A percentile compares a stretch with the other conserved stretches of the same genome.
Evolutionary conservation across 176 grass and related monocot species (phyloP).

Genomic region (Musa beccarii): DNA sequence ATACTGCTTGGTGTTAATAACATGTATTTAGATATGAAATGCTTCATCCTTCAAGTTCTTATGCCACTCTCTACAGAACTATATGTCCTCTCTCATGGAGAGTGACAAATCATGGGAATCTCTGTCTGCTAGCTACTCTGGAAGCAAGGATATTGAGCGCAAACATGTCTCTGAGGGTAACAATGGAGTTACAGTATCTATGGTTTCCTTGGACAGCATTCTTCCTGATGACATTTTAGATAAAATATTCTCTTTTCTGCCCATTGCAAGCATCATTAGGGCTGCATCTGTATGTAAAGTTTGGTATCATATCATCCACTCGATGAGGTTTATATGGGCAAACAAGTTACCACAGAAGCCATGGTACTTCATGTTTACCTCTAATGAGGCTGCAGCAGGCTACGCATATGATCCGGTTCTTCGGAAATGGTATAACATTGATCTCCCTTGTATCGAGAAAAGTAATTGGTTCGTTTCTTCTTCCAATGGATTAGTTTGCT

Average conservation of each 20-base stretch:
- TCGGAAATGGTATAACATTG: slow-evolving; percentile 74
- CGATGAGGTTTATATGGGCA: slow-evolving; percentile 43
- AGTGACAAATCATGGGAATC: slow-evolving; percentile 11
- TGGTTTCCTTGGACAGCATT: slow-evolving; percentile 42
- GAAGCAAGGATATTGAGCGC: too few relatives aligned
- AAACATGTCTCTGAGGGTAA: slow-evolving; percentile 11
- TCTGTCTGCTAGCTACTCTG: too few relatives aligned
- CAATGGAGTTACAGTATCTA: slow-evolving; percentile 24
- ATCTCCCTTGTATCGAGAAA: slow-evolving; percentile 60
- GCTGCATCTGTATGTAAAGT: slow-evolving; percentile 65
- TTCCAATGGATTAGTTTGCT: slow-evolving; percentile 29
- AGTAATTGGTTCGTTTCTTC: slow-evolving; percentile 65
- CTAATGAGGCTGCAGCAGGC: slow-evolving; percentile 39
- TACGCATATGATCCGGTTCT: slow-evolving; percentile 74
- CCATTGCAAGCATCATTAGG: slow-evolving; percentile 57
- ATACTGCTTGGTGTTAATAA: too few relatives aligned
- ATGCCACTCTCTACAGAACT: too few relatives aligned
- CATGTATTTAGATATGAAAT: too few relatives aligned
- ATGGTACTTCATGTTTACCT: slow-evolving; percentile 98
- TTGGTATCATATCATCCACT: slow-evolving; percentile 56
- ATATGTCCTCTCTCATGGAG: slow-evolving; percentile 32
- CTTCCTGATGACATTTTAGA: slow-evolving; percentile 85
- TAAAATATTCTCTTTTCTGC: slow-evolving; percentile 76
- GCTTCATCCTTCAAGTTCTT: too few relatives aligned
- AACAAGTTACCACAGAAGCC: slow-evolving; percentile 60